phyloP scores from a whole-genome alignment of 108 stramenopile species.

The Parietichytrium sp. region DNA sequence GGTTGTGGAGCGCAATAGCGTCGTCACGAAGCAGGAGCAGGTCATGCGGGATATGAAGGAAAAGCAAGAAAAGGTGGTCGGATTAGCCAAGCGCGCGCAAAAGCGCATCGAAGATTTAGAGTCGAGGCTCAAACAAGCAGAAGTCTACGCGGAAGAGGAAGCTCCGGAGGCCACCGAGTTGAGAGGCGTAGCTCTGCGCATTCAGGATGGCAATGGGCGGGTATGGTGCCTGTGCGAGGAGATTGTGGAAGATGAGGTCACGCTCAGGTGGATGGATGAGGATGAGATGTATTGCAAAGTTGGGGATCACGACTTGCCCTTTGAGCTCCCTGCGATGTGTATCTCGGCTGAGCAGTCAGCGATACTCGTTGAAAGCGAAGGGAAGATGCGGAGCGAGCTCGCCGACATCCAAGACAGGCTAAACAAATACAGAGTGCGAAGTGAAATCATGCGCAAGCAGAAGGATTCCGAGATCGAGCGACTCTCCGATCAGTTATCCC shows the following conservation, averaged over 20 bases:
- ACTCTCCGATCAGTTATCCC: neutral
- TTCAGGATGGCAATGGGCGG: too few species aligned
- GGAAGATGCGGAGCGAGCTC: neutral
- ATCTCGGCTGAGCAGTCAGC: neutral
- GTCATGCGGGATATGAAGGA: neutral
- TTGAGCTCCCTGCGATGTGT: neutral
- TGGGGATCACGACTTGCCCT: neutral
- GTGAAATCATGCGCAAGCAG: neutral
- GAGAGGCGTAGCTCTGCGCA: too few species aligned
- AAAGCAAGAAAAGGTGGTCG: neutral
- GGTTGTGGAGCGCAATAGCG: neutral
- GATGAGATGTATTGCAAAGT: neutral
- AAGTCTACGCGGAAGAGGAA: neutral
- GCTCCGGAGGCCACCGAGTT: too few species aligned
- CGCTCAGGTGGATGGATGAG: neutral
- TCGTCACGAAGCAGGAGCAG: neutral
- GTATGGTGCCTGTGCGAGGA: too few species aligned
- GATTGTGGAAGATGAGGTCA: neutral
- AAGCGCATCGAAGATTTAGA: neutral
- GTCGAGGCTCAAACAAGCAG: neutral
- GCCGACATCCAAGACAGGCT: neutral
- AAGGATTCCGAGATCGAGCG: conserved; percentile 20
- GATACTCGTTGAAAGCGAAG: neutral
- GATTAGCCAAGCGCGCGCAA: neutral
- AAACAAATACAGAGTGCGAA: neutral